Evolutionary conservation across 176 grass and related monocot species (phyloP), one percentile per base, ranked within the genome.

Genomic region (Rhipidocladum racemiflorum): DNA sequence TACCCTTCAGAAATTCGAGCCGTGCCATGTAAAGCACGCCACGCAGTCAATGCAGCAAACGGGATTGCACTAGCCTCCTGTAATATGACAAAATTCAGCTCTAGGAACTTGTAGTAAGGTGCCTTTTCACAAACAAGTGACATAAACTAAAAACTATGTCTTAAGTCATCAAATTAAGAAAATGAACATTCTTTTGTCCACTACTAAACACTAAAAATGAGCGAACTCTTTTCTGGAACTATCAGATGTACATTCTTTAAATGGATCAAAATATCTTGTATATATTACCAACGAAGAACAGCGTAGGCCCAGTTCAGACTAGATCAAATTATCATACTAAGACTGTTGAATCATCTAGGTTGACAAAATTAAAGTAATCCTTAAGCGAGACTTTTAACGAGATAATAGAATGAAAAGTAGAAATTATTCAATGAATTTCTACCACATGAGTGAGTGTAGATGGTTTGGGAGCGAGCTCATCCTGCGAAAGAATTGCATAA

Each of bases 31-130:
- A 98, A 81, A 83, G 95, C 95, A 85, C 92, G 92, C 95, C 95
- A 98, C 48, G 92, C 95, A 80, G 95, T 98, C 90, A 98, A 83
- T 30, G 95, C 95, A 88, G 95, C 90, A 85, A 95, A 98, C 0
- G 95, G 95, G 65, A 98, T 98, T 68, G 92, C 92, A 74, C 95
- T 98, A 56, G 95, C 92, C 53, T 95, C 90, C 92, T 95, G 84
- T 12, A 59, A 87, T 21, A 86, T 55, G 61, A 72, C 27, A 81
- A 82, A 69, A 51, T 11, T 62, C 3, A 83, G 11, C 59, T 73
- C 28, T 29, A 54, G 21, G 15, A 38, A 53, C 23, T 66, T 23
- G 36, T 55, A 48, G 28, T 45, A 65, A 45, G 56, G 20, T 16
- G 12, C 3, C 21, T 61, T 57, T 54, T 68, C n/a, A 74, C 21